Conservation (phyloP, 192 early-diverging fungal species). For the Gonapodya prolifera region DNA sequence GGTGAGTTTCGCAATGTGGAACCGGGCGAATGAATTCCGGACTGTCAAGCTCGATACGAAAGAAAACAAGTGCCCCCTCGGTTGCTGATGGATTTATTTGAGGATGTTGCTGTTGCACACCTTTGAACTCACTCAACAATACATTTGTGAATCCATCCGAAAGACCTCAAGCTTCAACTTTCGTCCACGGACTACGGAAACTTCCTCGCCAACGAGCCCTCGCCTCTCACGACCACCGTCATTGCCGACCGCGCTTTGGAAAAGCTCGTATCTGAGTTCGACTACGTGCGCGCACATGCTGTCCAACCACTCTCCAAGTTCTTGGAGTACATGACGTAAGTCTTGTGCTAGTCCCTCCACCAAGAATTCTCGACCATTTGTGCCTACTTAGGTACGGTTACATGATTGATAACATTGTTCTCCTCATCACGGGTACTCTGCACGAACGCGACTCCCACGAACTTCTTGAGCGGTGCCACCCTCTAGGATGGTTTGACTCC, state of each 20-base stretch:
- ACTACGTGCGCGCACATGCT: slow-evolving; percentile 78
- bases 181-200: slow-evolving; percentile 90
- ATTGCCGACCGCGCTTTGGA: slow-evolving; percentile 81
- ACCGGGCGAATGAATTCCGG: background rate
- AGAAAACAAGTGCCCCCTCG: slow-evolving; percentile 6
- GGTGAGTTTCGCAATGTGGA: slow-evolving; percentile 28
- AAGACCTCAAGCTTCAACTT: slow-evolving; percentile 91
- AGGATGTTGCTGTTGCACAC: background rate
- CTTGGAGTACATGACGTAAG: slow-evolving; percentile 91
- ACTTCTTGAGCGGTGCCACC: slow-evolving; percentile 92
- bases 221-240: slow-evolving; percentile 84
- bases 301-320: slow-evolving; percentile 75
- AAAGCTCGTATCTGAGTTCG: slow-evolving; percentile 81
- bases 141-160: background rate
- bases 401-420: slow-evolving; percentile 99
- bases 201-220: slow-evolving; percentile 91
- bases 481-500: slow-evolving; percentile 92
- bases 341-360: slow-evolving; percentile 3
- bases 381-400: slow-evolving; percentile 59
- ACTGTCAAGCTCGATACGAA: background rate
- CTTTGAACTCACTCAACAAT: background rate
- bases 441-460: slow-evolving; percentile 98
- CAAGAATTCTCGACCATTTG: background rate
- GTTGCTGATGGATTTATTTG: slow-evolving; percentile 3
- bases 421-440: slow-evolving; percentile 94